Conservation (phyloP, 305 asterid genomes). For the Fraxinus albicans region DNA sequence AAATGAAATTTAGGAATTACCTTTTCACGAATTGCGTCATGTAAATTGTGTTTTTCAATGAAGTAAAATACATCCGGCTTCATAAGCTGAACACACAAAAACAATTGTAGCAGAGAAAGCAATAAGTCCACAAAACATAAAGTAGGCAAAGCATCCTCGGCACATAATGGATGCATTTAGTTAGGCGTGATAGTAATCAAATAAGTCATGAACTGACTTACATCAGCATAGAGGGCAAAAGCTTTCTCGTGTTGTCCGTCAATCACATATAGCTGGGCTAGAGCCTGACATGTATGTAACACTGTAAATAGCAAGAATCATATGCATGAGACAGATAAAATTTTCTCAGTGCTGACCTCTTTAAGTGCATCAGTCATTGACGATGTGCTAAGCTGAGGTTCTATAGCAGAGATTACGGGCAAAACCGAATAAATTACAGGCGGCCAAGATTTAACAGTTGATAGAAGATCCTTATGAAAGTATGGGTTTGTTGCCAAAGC, state of each 20-base stretch:
- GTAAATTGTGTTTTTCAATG: constrained; percentile 88
- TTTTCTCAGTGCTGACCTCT: constrained; percentile 58
- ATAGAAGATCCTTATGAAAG: constrained; percentile 86
- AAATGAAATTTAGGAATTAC: constrained; percentile 33
- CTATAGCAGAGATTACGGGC: constrained; percentile 88
- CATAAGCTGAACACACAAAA: constrained; percentile 63
- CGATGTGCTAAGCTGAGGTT: constrained; percentile 85
- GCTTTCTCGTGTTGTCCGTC: constrained; percentile 92
- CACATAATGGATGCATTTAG: constrained; percentile 15
- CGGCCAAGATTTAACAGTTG: constrained; percentile 90
- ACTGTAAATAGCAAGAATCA: constrained; percentile 15
- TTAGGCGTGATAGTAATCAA: background rate
- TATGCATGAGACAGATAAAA: constrained; percentile 18
- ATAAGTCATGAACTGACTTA: constrained; percentile 41
- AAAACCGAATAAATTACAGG: constrained; percentile 71
- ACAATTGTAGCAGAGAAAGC: constrained; percentile 20
- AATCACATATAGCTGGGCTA: constrained; percentile 84
- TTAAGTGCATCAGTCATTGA: constrained; percentile 77
- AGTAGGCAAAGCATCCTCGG: constrained; percentile 9
- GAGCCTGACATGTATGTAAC: constrained; percentile 55
- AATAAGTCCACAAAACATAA: constrained; percentile 23
- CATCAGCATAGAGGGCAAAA: constrained; percentile 89
- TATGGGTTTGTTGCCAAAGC: constrained; percentile 87
- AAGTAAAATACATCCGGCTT: constrained; percentile 84
- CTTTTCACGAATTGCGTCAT: constrained; percentile 81